Percentiles rank a stretch among this genome's conserved stretches.
Evolutionary conservation across 805 yeast genomes (phyloP).

Genomic region (Komagataella phaffii): DNA sequence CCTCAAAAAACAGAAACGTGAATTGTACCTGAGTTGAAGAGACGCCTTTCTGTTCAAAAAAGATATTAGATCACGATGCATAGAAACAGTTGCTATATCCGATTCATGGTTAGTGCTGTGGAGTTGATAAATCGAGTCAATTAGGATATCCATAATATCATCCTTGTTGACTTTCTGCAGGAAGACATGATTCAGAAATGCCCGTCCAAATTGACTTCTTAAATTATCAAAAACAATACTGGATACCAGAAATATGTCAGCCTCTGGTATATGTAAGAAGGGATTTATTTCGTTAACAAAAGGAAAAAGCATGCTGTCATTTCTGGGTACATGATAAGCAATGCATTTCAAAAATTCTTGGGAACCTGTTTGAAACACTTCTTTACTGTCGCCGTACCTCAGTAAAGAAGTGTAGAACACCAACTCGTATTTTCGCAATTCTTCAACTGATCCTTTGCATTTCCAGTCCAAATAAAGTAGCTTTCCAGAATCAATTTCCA

Average conservation of each 20-base stretch:
- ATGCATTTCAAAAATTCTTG: not conserved
- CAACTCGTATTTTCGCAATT: not conserved
- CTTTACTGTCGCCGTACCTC: not conserved
- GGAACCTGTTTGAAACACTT: not conserved
- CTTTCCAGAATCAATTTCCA: not conserved
- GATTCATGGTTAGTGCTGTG: not conserved
- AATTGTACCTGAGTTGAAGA: not conserved
- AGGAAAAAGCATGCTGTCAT: not conserved
- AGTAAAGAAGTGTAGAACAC: not conserved
- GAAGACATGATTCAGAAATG: not conserved
- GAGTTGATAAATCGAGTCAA: not conserved
- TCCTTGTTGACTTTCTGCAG: not conserved
- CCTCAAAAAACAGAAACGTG: not conserved
- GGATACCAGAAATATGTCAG: not conserved
- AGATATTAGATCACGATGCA: not conserved
- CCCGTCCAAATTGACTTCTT: not conserved
- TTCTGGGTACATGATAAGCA: not conserved
- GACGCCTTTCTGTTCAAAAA: not conserved
- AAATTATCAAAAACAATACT: not conserved
- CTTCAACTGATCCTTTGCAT: not conserved
- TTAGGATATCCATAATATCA: not conserved
- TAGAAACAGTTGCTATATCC: not conserved
- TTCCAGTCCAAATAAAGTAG: not conserved
- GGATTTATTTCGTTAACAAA: not conserved
- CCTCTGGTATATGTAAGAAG: not conserved